Percentiles rank a stretch among this genome's conserved stretches.
phyloP scores from a whole-genome alignment of 1,284 basidiomycete genomes.

The Cryptococcus sp. region DNA sequence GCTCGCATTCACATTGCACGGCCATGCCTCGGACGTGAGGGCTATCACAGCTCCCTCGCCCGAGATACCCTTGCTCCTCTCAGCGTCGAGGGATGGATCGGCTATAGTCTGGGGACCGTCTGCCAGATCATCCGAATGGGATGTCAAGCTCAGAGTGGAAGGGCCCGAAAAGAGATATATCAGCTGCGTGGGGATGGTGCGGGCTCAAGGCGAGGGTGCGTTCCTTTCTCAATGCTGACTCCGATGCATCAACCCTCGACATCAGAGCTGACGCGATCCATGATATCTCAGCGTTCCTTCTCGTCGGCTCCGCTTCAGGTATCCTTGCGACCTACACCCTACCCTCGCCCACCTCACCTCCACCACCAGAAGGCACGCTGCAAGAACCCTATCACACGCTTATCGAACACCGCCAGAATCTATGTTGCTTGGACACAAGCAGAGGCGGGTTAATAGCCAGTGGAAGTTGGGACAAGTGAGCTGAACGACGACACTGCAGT shows the following conservation, averaged over 20 bases:
- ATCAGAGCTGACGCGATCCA: constrained; percentile 6
- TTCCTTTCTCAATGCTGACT: not conserved
- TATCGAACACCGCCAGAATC: constrained; percentile 84
- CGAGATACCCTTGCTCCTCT: constrained; percentile 61
- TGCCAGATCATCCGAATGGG: constrained; percentile 60
- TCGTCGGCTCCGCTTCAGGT: constrained; percentile 81
- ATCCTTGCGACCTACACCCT: constrained; percentile 72
- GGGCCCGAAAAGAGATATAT: constrained; percentile 70
- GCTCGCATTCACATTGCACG: constrained; percentile 72
- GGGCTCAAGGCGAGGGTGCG: constrained; percentile 45
- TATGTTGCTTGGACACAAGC: constrained; percentile 79
- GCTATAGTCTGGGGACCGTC: constrained; percentile 78
- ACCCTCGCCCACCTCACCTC: constrained; percentile 27
- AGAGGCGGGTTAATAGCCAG: constrained; percentile 75
- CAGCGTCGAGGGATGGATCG: constrained; percentile 84
- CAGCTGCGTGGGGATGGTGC: constrained; percentile 53
- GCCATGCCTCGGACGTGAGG: constrained; percentile 51
- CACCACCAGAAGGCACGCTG: constrained; percentile 58
- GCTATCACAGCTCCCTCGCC: constrained; percentile 32
- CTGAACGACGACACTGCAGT: not conserved
- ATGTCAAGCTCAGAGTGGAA: constrained; percentile 77
- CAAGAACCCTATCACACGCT: constrained; percentile 77
- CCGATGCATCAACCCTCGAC: not conserved
- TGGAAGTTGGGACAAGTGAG: constrained; percentile 95
- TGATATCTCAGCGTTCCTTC: constrained; percentile 67